Evolutionary conservation across 2,329 filamentous ascomycete species (phyloP).

Genomic region (Nannizziopsis arthrosporioides): DNA sequence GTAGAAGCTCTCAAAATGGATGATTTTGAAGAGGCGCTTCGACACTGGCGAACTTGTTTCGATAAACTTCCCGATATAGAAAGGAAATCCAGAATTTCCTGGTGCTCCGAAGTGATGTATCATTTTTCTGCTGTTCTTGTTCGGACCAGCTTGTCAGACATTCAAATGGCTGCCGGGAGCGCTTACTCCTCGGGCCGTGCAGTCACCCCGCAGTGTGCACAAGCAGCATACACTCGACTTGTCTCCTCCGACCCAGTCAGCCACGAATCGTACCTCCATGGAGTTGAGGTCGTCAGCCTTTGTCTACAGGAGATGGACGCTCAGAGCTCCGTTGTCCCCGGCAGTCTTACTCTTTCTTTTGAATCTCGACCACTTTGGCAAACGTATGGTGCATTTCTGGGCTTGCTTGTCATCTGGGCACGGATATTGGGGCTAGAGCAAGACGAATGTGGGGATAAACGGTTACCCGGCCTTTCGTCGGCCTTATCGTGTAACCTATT

Average conservation of each 20-base stretch:
- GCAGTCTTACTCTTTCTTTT: background rate
- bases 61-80: slow-evolving; percentile 14
- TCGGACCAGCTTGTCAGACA: slow-evolving; percentile 17
- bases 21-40: slow-evolving; percentile 17
- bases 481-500: background rate
- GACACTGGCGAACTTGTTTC: slow-evolving; percentile 15
- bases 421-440: slow-evolving; percentile 13
- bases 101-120: slow-evolving; percentile 17
- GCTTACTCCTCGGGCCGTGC: slow-evolving; percentile 17
- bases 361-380: slow-evolving; percentile 13
- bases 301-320: slow-evolving; percentile 13
- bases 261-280: slow-evolving; percentile 17
- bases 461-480: background rate
- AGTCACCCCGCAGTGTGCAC: slow-evolving; percentile 17
- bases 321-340: background rate
- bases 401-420: slow-evolving; percentile 15
- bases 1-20: slow-evolving; percentile 12
- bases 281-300: slow-evolving; percentile 15
- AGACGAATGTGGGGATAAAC: slow-evolving; percentile 1
- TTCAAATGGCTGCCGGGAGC: slow-evolving; percentile 19
- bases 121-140: slow-evolving; percentile 16
- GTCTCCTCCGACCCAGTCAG: slow-evolving; percentile 15
- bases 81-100: slow-evolving; percentile 11
- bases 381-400: slow-evolving; percentile 15
- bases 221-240: slow-evolving; percentile 16